Percentiles rank a stretch among this genome's conserved stretches.
Evolutionary conservation across 257 asterid species (phyloP).

Genomic region (Gardenia jasminoides): DNA sequence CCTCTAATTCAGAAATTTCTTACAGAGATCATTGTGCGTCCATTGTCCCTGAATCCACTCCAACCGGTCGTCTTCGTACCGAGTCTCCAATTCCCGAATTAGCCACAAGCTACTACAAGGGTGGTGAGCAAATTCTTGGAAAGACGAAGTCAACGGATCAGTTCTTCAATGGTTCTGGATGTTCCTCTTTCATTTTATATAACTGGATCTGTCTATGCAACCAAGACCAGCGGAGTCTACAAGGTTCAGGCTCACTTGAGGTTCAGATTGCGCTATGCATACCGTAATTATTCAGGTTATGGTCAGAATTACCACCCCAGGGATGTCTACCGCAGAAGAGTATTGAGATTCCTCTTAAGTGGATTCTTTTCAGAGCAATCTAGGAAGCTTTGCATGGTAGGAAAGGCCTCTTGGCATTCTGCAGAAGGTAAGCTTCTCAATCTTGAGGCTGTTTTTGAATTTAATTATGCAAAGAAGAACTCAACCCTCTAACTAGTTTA

Average conservation of each 20-base stretch:
- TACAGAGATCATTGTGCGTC: constrained; percentile 52
- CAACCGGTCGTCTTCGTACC: neutral
- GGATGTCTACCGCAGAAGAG: neutral
- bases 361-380: constrained; percentile 60
- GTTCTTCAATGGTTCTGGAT: constrained; percentile 1
- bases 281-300: constrained; percentile 3
- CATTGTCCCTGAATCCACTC: constrained; percentile 33
- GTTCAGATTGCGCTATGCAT: constrained; percentile 20
- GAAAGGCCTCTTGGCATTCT: constrained; percentile 33
- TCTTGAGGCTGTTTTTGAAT: constrained; percentile 48
- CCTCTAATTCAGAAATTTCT: constrained; percentile 11
- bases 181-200: constrained; percentile 24
- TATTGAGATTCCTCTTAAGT: constrained; percentile 29
- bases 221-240: constrained; percentile 36
- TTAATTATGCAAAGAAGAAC: constrained; percentile 27
- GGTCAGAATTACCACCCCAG: constrained; percentile 24
- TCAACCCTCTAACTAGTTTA: constrained; percentile 35
- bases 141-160: constrained; percentile 4
- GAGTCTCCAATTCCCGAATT: neutral
- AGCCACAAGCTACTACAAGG: constrained; percentile 16
- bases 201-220: constrained; percentile 21
- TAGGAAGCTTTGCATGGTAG: constrained; percentile 62
- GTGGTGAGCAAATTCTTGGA: constrained; percentile 27
- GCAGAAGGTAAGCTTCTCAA: constrained; percentile 23
- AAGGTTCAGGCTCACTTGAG: constrained; percentile 34